Evolutionary conservation across 495 filamentous ascomycete species (phyloP), one percentile per base, ranked within the genome.

Genomic region (Lophiostoma macrostomum): DNA sequence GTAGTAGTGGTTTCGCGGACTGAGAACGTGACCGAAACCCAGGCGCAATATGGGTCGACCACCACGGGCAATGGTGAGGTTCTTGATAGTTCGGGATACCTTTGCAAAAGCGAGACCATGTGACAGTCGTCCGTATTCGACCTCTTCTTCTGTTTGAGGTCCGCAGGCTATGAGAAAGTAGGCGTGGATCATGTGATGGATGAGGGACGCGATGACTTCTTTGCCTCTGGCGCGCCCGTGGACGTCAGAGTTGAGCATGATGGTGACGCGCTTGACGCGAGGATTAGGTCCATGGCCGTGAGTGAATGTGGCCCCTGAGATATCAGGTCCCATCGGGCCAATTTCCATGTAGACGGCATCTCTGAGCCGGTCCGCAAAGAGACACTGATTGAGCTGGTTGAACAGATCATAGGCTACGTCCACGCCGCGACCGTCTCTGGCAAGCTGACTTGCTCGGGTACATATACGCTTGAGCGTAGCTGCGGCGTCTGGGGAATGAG

Each of bases 141-240:
- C 41, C 30, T 59, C 59, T 8, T 54, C 42, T 14, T 39, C 34
- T 1, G 31, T 32, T 23, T 53, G 41, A 0, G 53, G 50, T 10
- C 50, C 52, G 42, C 54, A 58, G 4, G 51, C 49, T 34, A 58
- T 25, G 4, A 65, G 47, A 23, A 65, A 63, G 51, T 56, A 65
- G 12, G 50, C 55, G 31, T 65, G 63, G n/a, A 65, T 63, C 63
- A 65, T 65, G 24, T 65, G 63, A 32, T 65, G 63, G 12, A 65
- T 41, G 20, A 65, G 42, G 25, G 12, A 46, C n/a, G 54, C 60
- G 6, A 65, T 1, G 13, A 63, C 50, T 8, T 37, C 25, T 16
- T 46, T 39, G 2, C 36, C 30, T 3, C 19, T 24, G 5, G 30
- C 46, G 25, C 31, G 27, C 10, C 35, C 28, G 24, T 41, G 58